Conservation (phyloP, 2,329 filamentous ascomycete species). For the Ramularia collo-cygni region DNA sequence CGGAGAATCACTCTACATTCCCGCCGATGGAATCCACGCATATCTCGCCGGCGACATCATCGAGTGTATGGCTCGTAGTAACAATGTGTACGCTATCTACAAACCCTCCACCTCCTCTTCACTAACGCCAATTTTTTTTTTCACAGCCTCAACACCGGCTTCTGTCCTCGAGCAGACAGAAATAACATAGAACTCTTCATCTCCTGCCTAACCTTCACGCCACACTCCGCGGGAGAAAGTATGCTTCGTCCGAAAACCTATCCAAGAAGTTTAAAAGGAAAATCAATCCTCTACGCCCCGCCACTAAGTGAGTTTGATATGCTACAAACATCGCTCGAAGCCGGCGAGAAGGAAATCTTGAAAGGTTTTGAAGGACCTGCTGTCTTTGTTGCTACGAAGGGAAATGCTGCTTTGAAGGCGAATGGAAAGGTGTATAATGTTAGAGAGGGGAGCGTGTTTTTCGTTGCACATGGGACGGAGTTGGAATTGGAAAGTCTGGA, state of each 20-base stretch:
- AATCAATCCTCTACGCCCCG: conserved; percentile 57
- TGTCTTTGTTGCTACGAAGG: conserved; percentile 56
- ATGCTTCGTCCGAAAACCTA: conserved; percentile 46
- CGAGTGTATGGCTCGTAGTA: conserved; percentile 69
- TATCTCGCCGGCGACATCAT: conserved; percentile 68
- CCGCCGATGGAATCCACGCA: conserved; percentile 66
- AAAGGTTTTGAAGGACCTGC: conserved; percentile 53
- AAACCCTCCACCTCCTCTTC: no score
- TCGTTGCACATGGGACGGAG: conserved; percentile 54
- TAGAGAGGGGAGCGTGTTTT: conserved; percentile 59
- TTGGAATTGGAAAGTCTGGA: conserved; percentile 38
- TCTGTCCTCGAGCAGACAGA: conserved; percentile 61
- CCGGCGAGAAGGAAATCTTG: conserved; percentile 54
- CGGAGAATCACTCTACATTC: conserved; percentile 63
- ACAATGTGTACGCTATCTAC: conserved; percentile 51
- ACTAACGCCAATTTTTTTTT: no score
- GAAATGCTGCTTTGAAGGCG: conserved; percentile 50
- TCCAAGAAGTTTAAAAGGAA: conserved; percentile 49
- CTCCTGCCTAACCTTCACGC: conserved; percentile 56
- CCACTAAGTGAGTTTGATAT: conserved; percentile 68
- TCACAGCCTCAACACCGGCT: conserved; percentile 57
- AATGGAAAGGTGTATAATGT: conserved; percentile 48
- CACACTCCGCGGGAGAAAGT: conserved; percentile 52
- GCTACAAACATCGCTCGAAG: conserved; percentile 51
- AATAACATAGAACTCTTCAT: conserved; percentile 59